Base-by-base conservation (phyloP, 495 filamentous ascomycete genomes). In the Filosporella fistucella region DNA sequence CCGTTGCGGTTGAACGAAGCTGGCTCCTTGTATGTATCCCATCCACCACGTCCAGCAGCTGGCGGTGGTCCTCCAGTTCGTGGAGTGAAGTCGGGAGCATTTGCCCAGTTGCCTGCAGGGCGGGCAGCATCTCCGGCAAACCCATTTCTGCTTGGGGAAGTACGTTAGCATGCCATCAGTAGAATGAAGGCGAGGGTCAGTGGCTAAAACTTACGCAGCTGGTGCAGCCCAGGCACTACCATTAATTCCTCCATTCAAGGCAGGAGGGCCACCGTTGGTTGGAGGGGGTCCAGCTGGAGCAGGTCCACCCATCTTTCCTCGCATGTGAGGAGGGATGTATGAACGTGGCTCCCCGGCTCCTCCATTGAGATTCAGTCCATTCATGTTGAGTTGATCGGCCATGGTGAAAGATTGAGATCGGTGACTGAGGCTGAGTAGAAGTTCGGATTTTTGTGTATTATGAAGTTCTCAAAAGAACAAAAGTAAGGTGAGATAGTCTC, bases 261-360 rank as follows among this genome's bases (percentile, higher is more conserved):
- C 40, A 42, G 58, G 41, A 18, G 64, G 51, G 8, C 52, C 59
- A 12, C 55, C 54, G 43, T 52, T 52, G 10, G 33, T 57, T 52
- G 51, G 60, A 45, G 60, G 62, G 37, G 68, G 61, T 47, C 68
- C 70, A 53, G 51, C 60, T 36, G 52, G 30, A 33, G 33, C 16
- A 49, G 65, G 46, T 57, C 62, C 40, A 60, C 65, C 48, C 61
- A 70, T 70, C 62, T 78, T 79, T 55, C 70, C 71, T 62, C 93
- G 86, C 67, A 96, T 82, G 65, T 98, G 93, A 64, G 93, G 93
- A 57, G 93, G 93, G 63, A 97, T 95, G 74, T 98, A 98, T 38
- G 93, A 82, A 42, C 86, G 87, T 42, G 68, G 68, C 35, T 61
- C 59, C 30, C 54, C 57, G 25, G 63, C 55, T 52, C 75, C 75